phyloP scores from a whole-genome alignment of 202 grass and related monocot genomes.

The Carex sylvatica region DNA sequence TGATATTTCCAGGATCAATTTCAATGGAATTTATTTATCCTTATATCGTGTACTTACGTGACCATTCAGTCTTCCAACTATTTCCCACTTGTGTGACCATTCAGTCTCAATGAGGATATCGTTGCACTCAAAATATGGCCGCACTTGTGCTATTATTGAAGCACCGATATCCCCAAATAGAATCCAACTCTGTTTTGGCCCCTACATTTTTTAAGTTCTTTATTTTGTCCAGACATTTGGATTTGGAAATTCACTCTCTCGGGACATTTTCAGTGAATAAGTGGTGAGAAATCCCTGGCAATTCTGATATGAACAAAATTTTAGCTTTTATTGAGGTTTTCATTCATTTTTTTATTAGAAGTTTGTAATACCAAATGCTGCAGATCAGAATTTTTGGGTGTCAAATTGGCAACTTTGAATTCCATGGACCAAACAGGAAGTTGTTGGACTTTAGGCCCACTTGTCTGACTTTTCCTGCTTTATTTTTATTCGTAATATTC shows the following conservation, averaged over 20 bases:
- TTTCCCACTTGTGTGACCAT: background rate
- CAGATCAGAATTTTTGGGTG: background rate
- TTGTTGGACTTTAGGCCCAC: background rate
- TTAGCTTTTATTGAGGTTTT: background rate
- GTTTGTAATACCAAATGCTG: background rate
- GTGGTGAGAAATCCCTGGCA: background rate
- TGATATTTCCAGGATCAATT: slow-evolving; percentile 22
- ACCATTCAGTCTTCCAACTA: background rate
- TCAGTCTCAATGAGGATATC: background rate
- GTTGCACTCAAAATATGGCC: background rate
- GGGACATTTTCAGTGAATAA: background rate
- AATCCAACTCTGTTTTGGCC: background rate
- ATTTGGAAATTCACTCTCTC: background rate
- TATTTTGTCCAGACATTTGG: background rate
- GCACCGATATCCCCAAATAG: background rate
- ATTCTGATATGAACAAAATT: background rate
- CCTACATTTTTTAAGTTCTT: background rate
- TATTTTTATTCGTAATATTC: background rate
- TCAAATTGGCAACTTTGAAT: background rate
- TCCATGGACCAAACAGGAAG: background rate
- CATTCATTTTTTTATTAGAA: background rate
- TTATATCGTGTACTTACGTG: background rate
- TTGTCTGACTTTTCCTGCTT: background rate
- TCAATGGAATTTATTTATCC: slow-evolving; percentile 7
- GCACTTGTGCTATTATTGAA: background rate